These are phyloP conservation scores for Beauveria sp. DNA, from an alignment of 2,329 filamentous ascomycete genomes.

Conservation along the genomic window DNA sequence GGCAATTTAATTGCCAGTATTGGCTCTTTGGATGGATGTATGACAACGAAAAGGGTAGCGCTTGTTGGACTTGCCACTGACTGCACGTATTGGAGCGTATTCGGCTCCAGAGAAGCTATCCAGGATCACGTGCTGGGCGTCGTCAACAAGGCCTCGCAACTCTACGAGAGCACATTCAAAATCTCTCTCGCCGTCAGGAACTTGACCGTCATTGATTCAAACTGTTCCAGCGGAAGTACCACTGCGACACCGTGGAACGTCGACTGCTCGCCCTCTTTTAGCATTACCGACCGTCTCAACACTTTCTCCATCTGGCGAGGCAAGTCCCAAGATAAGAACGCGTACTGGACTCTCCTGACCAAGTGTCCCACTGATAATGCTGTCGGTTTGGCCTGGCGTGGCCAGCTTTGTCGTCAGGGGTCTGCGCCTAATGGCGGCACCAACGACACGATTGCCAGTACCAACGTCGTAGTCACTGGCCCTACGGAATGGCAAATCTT, in stretches of 20 bases:
- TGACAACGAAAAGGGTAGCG: constrained; percentile 82
- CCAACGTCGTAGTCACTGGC: constrained; percentile 84
- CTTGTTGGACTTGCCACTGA: constrained; percentile 89
- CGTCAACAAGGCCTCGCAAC: constrained; percentile 77
- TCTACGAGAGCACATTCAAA: constrained; percentile 91
- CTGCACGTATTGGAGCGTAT: constrained; percentile 79
- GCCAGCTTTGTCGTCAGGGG: constrained; percentile 66
- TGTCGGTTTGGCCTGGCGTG: constrained; percentile 88
- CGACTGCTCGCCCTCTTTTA: constrained; percentile 53
- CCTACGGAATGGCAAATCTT: constrained; percentile 90
- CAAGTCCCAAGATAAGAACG: constrained; percentile 67
- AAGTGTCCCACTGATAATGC: constrained; percentile 75
- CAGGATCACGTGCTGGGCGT: constrained; percentile 70
- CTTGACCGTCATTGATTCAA: constrained; percentile 64
- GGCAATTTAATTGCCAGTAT: constrained; percentile 74
- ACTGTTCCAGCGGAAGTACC: constrained; percentile 65
- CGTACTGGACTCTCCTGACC: constrained; percentile 86
- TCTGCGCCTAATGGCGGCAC: constrained; percentile 46
- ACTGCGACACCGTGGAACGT: constrained; percentile 76
- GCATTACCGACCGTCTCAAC: constrained; percentile 73
- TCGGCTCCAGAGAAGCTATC: constrained; percentile 50
- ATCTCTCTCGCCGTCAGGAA: constrained; percentile 88
- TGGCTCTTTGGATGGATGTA: constrained; percentile 77
- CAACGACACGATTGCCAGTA: constrained; percentile 69
- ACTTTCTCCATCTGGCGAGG: constrained; percentile 87